phyloP scores from a whole-genome alignment of 2,329 filamentous ascomycete species.

The Claviceps sp. region DNA sequence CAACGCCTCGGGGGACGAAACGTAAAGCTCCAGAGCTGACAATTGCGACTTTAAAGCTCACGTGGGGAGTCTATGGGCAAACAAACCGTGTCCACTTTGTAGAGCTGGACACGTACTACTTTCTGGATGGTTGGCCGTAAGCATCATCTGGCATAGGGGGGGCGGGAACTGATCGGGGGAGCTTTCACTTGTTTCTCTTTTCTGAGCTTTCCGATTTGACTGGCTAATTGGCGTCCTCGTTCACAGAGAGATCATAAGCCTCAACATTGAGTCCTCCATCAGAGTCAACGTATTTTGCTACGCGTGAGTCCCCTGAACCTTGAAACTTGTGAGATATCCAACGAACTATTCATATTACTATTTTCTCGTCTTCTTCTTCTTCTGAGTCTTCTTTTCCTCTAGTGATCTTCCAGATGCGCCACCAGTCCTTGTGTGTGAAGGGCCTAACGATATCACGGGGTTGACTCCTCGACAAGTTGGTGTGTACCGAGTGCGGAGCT shows the following conservation, averaged over 20 bases:
- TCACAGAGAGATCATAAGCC: not conserved
- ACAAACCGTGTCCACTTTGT: constrained; percentile 2
- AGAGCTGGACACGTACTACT: constrained; percentile 4
- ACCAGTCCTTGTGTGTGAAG: no score
- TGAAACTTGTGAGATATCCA: not conserved
- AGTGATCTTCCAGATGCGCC: no score
- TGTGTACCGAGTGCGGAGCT: no score
- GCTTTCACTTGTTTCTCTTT: not conserved
- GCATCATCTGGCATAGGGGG: not conserved
- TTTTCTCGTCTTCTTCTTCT: not conserved
- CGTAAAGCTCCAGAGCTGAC: no score
- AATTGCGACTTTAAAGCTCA: constrained; percentile 1
- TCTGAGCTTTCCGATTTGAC: not conserved
- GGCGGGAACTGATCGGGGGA: not conserved
- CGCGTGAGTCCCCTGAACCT: not conserved
- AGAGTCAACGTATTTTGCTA: not conserved
- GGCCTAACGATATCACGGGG: no score
- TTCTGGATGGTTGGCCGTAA: constrained; percentile 4
- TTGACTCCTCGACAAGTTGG: no score
- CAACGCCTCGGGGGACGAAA: no score
- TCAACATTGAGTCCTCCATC: not conserved
- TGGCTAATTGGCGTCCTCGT: not conserved
- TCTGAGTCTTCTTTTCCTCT: no score
- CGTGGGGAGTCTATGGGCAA: constrained; percentile 6
- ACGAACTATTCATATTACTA: not conserved